Conservation (phyloP, 768 basidiomycete genomes). For the Kwoniella mangroviensis region DNA sequence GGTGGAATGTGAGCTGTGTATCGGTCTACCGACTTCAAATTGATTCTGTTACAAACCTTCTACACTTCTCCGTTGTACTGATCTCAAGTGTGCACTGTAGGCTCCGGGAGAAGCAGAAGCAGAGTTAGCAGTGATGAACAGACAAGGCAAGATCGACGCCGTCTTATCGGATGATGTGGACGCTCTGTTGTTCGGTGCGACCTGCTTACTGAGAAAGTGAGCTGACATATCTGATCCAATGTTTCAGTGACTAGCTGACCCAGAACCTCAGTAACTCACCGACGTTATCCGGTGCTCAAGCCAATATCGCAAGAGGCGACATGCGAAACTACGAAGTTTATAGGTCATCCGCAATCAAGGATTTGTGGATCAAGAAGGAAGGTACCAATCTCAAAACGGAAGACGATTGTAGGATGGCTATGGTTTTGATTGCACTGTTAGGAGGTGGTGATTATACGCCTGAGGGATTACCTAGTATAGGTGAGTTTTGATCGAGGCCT, state of each 20-base stretch:
- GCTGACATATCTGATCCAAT: slow-evolving; percentile 20
- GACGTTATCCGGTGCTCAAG: slow-evolving; percentile 56
- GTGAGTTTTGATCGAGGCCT: slow-evolving; percentile 23
- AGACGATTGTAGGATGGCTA: slow-evolving; percentile 65
- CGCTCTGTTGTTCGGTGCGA: slow-evolving; percentile 86
- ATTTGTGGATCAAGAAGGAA: slow-evolving; percentile 67
- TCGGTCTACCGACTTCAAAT: neutral
- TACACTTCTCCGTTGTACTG: neutral
- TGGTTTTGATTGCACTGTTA: slow-evolving; percentile 80
- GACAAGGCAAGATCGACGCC: slow-evolving; percentile 80
- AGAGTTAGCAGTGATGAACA: slow-evolving; percentile 83
- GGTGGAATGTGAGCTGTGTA: slow-evolving; percentile 60
- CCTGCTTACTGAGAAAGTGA: slow-evolving; percentile 81
- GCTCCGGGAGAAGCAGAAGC: slow-evolving; percentile 94
- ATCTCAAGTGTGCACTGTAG: slow-evolving; percentile 22
- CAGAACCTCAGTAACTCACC: slow-evolving; percentile 41
- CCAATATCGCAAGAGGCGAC: slow-evolving; percentile 36
- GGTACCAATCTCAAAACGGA: slow-evolving; percentile 63
- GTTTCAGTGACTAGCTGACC: neutral
- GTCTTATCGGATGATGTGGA: slow-evolving; percentile 93
- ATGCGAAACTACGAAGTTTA: slow-evolving; percentile 44
- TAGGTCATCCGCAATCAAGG: slow-evolving; percentile 67
- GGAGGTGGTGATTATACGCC: slow-evolving; percentile 90
- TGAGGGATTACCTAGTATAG: slow-evolving; percentile 57
- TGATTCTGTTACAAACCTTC: neutral